phyloP scores from a whole-genome alignment of 1,284 basidiomycete genomes.

The Apiotrichum gamsii region DNA sequence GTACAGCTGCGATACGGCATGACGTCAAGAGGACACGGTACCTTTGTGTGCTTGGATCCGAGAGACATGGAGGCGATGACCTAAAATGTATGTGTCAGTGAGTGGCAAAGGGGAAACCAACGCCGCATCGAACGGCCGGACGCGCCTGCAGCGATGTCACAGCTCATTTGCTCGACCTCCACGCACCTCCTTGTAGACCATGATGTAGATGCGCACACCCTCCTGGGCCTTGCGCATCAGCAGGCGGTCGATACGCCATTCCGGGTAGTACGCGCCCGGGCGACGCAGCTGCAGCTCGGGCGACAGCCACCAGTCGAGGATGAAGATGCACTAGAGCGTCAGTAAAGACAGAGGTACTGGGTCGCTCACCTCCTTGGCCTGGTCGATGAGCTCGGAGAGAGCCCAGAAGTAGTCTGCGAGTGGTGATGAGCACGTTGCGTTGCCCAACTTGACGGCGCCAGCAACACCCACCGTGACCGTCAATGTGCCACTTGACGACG shows the following conservation, averaged over 20 bases:
- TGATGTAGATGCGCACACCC: slow-evolving; percentile 80
- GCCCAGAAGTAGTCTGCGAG: slow-evolving; percentile 83
- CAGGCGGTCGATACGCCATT: slow-evolving; percentile 79
- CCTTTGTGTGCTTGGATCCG: slow-evolving; percentile 79
- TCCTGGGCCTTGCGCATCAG: slow-evolving; percentile 79
- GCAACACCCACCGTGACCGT: slow-evolving; percentile 65
- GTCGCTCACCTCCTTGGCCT: slow-evolving; percentile 40
- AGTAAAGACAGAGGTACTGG: too few relatives aligned
- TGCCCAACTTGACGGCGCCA: background rate
- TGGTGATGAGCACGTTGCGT: background rate
- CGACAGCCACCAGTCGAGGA: slow-evolving; percentile 74
- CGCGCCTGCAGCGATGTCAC: too few relatives aligned
- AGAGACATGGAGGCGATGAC: slow-evolving; percentile 85
- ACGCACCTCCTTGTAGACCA: slow-evolving; percentile 77
- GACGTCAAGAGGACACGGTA: slow-evolving; percentile 18
- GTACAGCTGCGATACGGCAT: too few relatives aligned
- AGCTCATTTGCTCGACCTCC: too few relatives aligned
- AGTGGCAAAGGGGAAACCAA: too few relatives aligned
- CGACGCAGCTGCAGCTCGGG: slow-evolving; percentile 86
- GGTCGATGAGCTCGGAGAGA: slow-evolving; percentile 75
- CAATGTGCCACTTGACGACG: slow-evolving; percentile 82
- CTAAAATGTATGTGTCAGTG: slow-evolving; percentile 34
- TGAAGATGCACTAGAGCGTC: slow-evolving; percentile 70
- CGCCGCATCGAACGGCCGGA: too few relatives aligned
- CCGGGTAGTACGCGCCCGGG: slow-evolving; percentile 70